Base-by-base conservation (phyloP, 257 asterid genomes). In the Gardenia jasminoides region DNA sequence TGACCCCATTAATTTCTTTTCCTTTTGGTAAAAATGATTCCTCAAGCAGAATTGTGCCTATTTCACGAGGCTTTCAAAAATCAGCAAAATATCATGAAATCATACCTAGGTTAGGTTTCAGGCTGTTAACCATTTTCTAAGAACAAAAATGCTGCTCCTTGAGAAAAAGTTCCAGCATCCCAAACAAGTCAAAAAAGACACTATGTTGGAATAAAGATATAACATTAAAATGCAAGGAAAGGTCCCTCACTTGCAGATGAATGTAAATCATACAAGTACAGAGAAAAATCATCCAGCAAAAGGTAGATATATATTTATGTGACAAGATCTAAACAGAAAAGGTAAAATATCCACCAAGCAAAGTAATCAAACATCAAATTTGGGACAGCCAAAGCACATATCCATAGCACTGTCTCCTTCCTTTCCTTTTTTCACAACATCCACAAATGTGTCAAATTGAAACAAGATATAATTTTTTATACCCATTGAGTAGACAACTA, bases 101-200 rank as follows among this genome's bases (percentile, higher is more conserved):
- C 0, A 28, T 56, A 56, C 64, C 20, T 56, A 56, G 8, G 10
- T 19, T 20, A 22, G 64, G 7, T 70, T 44, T 70, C 12, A 44
- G 28, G 10, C 16, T 70, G 43, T 28, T 72, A 47, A 48, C 44
- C 13, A 26, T 48, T 48, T n/a, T 46, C 22, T 58, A 17, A 71
- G n/a, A 26, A 26, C 0, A 46, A n/a, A 46, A 70, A 16, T 4
- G 39, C 19, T 19, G 20, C 64, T 56, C 64, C 11, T 31, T 36
- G 16, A 6, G 33, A 4, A 47, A 71, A 71, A n/a, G 20, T 3
- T 43, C 12, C 46, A 19, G 31, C 24, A 7, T 10, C 13, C 26
- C 20, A 26, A 67, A 47, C 75, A 71, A 46, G 75, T 56, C 61
- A 71, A 24, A 71, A 50, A 41, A 10, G 61, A 47, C 59, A 71